Percentiles rank a stretch among this genome's conserved stretches.
Evolutionary conservation across 108 stramenopile species (phyloP).

Genomic region (Skeletonema menzelii): DNA sequence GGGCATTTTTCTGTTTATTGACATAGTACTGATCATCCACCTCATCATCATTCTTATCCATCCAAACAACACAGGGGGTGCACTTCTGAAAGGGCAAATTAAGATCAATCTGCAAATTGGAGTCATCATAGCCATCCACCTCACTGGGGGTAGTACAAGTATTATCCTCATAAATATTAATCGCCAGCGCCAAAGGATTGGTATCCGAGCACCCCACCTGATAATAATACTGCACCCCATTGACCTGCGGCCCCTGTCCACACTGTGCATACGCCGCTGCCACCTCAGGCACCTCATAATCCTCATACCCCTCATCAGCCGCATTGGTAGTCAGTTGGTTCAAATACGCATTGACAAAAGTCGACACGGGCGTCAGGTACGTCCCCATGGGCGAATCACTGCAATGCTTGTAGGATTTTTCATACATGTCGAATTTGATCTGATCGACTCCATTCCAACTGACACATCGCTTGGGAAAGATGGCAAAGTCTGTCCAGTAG

Average conservation of each 20-base stretch:
- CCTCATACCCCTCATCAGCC: constrained; percentile 58
- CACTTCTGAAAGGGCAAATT: constrained; percentile 74
- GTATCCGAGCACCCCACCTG: constrained; percentile 30
- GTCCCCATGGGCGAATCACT: constrained; percentile 71
- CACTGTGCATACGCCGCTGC: constrained; percentile 5
- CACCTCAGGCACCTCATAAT: constrained; percentile 64
- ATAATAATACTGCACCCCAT: constrained; percentile 40
- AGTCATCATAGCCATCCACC: constrained; percentile 58
- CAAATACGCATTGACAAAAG: constrained; percentile 72
- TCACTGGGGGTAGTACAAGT: constrained; percentile 53
- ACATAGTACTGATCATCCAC: constrained; percentile 83
- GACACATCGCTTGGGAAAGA: constrained; percentile 75
- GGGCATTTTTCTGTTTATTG: constrained; percentile 73
- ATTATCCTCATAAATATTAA: constrained; percentile 82
- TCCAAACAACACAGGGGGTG: constrained; percentile 82
- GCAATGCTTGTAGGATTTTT: constrained; percentile 74
- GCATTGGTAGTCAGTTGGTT: constrained; percentile 58
- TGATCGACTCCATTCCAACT: constrained; percentile 50
- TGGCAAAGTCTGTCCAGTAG: constrained; percentile 85
- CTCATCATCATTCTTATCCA: constrained; percentile 73
- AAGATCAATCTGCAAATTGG: constrained; percentile 63
- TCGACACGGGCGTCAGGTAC: constrained; percentile 65
- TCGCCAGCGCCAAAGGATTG: constrained; percentile 46
- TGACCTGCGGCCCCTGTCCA: constrained; percentile 8
- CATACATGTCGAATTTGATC: constrained; percentile 74